These are phyloP conservation scores for Cyberlindnera maritima DNA, from an alignment of 805 yeast genomes.

Conservation along the genomic window DNA sequence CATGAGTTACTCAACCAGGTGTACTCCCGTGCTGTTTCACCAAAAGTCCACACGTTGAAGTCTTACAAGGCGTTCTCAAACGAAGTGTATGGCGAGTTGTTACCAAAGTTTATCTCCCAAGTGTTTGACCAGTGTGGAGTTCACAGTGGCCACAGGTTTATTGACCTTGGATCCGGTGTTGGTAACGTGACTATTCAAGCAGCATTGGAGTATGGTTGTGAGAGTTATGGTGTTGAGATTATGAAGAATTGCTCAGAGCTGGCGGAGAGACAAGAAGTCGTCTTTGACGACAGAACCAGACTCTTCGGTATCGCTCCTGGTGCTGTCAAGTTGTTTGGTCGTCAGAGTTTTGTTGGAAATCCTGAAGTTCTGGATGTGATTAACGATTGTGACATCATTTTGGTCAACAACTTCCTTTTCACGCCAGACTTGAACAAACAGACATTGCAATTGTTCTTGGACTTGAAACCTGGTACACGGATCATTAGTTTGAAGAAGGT, in stretches of 20 bases:
- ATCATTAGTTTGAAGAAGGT: conserved; percentile 78
- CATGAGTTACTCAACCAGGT: conserved; percentile 73
- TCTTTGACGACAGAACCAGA: conserved; percentile 54
- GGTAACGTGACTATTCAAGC: conserved; percentile 92
- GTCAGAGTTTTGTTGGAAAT: conserved; percentile 72
- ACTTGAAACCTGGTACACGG: conserved; percentile 68
- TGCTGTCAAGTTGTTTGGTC: conserved; percentile 52
- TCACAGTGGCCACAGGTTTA: conserved; percentile 53
- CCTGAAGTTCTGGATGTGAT: conserved; percentile 51
- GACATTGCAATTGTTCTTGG: conserved; percentile 62
- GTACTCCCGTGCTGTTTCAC: conserved; percentile 77
- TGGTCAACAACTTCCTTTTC: conserved; percentile 82
- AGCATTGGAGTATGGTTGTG: conserved; percentile 79
- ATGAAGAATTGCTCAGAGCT: conserved; percentile 79
- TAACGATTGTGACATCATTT: conserved; percentile 63
- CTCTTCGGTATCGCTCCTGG: conserved; percentile 66
- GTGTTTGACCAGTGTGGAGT: conserved; percentile 62
- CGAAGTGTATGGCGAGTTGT: conserved; percentile 85
- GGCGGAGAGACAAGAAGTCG: conserved; percentile 57
- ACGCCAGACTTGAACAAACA: conserved; percentile 68
- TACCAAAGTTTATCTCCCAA: conserved; percentile 72
- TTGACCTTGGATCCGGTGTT: conserved; percentile 92
- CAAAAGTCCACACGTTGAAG: conserved; percentile 59
- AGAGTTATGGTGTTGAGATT: conserved; percentile 86
- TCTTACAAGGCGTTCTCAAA: conserved; percentile 84